These are phyloP conservation scores for Epicoccum nigrum DNA, from an alignment of 2,329 filamentous ascomycete species.

Conservation along the genomic window DNA sequence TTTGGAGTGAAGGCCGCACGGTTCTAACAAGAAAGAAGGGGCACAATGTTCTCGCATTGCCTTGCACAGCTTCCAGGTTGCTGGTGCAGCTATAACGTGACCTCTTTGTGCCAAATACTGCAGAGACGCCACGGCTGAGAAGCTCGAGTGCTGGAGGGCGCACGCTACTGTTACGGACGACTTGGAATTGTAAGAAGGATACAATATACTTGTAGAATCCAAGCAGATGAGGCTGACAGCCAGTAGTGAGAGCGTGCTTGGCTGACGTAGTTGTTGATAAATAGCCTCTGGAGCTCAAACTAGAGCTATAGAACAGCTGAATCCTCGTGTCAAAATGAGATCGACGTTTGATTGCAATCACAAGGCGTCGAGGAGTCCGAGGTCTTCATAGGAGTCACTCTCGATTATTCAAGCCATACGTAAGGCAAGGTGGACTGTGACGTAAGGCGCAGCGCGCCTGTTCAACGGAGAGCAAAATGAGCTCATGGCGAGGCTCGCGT, in stretches of 20 bases:
- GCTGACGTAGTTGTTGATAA: conserved; percentile 20
- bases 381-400: background rate
- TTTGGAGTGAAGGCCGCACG: background rate
- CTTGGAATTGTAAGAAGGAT: no score
- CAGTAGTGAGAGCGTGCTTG: background rate
- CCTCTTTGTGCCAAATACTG: background rate
- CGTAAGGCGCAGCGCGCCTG: conserved; percentile 5
- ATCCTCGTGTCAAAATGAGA: background rate
- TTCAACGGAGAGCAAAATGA: conserved; percentile 6
- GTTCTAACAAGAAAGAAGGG: background rate
- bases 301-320: background rate
- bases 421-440: conserved; percentile 11
- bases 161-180: no score
- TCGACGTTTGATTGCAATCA: no score
- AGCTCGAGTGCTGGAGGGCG: background rate
- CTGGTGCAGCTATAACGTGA: background rate
- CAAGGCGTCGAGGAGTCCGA: background rate
- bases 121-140: background rate
- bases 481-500: conserved; percentile 2
- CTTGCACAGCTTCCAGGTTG: background rate
- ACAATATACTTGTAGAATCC: no score
- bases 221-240: background rate
- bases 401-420: conserved; percentile 4
- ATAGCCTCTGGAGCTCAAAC: conserved; percentile 15
- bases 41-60: background rate